Base-by-base conservation (phyloP, 192 early-diverging fungal species). In the Backusella psychrophila region DNA sequence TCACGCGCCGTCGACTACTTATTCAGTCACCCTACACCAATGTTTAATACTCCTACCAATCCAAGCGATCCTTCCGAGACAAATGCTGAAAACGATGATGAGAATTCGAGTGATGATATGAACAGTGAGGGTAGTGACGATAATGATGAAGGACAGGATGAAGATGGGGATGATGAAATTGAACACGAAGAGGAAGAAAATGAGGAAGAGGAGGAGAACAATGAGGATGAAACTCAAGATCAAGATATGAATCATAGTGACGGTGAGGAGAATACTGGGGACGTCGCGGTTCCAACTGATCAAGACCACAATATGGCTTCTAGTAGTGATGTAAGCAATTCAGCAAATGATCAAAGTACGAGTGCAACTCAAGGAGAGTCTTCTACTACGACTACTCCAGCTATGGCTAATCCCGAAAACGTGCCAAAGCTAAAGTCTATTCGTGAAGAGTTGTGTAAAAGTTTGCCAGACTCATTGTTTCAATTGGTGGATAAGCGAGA, bases 1-100 rank as follows among this genome's bases (percentile, higher is more conserved):
- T 85, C 85, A 21, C 86, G 94, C 19, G 97, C 97, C 0, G 90
- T 94, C 1, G 94, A 99, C 35, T 96, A 96, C 69, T 78, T 99
- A 33, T 77, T 98, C 6, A 90, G 87, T 12, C 89, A 95, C 74
- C 93, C 90, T 26, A 77, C 38, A 63, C 73, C 69, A 66, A 78
- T 80, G 38, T 73, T 78, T 21, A 52, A 53, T 12, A 31, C 56
- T n/a, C 77, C 81, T 31, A 74, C 74, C 9, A 77, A 87, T 1
- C 53, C 83, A 46, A 76, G 85, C 14, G 38, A 35, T 19, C 29
- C 39, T 34, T n/a, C 73, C 15, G 38, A 77, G 33, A 9, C 75
- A 65, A 63, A 36, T 38, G 12, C 86, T 15, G 80, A 29, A 11
- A 56, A 19, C 7, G 78, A 90, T 81, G 89, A 85, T 42, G 72